Conservation (phyloP, 345 rosid genomes). For the Hibiscus mutabilis region DNA sequence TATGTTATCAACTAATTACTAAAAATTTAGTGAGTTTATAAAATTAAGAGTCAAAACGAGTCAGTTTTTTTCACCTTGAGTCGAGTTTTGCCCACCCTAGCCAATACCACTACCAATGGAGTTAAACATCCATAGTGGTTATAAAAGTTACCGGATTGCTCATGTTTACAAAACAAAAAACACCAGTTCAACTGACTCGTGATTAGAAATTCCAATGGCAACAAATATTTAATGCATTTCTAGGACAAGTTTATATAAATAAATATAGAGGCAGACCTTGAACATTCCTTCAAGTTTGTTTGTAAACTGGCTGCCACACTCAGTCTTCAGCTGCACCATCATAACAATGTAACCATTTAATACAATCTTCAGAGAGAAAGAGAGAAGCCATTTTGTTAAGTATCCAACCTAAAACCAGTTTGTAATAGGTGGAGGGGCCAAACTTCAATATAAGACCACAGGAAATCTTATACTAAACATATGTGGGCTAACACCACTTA, state of each 20-base stretch:
- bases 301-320: slow-evolving; percentile 97
- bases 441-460: neutral
- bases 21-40: too few relatives aligned
- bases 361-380: neutral
- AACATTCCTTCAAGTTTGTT: slow-evolving; percentile 99
- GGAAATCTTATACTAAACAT: neutral
- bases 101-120: neutral
- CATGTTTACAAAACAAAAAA: neutral
- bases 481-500: neutral
- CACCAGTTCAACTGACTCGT: neutral
- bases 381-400: neutral
- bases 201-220: neutral
- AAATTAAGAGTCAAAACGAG: too few relatives aligned
- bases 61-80: too few relatives aligned
- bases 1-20: too few relatives aligned
- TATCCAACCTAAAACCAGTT: neutral
- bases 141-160: neutral
- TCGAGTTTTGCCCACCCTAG: too few relatives aligned
- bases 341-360: slow-evolving; percentile 21
- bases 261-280: slow-evolving; percentile 47
- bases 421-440: neutral
- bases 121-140: neutral
- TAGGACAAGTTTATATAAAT: slow-evolving; percentile 2
- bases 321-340: slow-evolving; percentile 79
- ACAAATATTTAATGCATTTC: neutral